These are phyloP conservation scores for Penicillium digitatum DNA, from an alignment of 2,329 filamentous ascomycete genomes.

Conservation along the genomic window DNA sequence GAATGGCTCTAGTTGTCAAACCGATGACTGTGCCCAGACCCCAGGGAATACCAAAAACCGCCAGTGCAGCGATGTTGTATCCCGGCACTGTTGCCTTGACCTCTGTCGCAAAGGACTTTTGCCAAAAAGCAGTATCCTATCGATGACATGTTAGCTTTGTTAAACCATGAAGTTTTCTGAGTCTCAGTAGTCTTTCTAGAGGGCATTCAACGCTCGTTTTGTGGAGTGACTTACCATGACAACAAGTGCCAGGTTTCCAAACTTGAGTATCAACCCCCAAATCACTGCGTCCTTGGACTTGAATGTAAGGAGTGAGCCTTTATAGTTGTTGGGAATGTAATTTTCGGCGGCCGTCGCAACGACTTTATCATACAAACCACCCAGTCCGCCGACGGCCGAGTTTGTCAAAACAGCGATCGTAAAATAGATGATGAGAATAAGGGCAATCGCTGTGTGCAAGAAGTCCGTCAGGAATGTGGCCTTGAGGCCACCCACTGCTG, in stretches of 20 bases:
- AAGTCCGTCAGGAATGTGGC: constrained; percentile 51
- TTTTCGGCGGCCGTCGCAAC: constrained; percentile 41
- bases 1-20: constrained; percentile 44
- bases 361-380: constrained; percentile 48
- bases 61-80: constrained; percentile 46
- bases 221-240: constrained; percentile 39
- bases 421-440: constrained; percentile 50
- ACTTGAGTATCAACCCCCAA: constrained; percentile 48
- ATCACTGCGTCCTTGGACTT: constrained; percentile 46
- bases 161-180: not conserved
- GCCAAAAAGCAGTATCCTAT: constrained; percentile 51
- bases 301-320: constrained; percentile 48
- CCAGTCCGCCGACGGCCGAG: constrained; percentile 42
- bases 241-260: constrained; percentile 50
- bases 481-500: constrained; percentile 48
- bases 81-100: constrained; percentile 48
- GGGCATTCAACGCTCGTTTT: not conserved
- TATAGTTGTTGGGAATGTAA: constrained; percentile 46
- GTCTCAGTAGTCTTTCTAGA: not conserved
- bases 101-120: constrained; percentile 51
- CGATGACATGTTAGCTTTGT: not conserved
- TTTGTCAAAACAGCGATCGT: constrained; percentile 45
- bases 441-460: constrained; percentile 47
- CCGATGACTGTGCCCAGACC: constrained; percentile 48
- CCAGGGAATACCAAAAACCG: constrained; percentile 49